Evolutionary conservation across 2,329 filamentous ascomycete genomes (phyloP), one percentile per base, ranked within the genome.

Genomic region (Apiospora arundinis): DNA sequence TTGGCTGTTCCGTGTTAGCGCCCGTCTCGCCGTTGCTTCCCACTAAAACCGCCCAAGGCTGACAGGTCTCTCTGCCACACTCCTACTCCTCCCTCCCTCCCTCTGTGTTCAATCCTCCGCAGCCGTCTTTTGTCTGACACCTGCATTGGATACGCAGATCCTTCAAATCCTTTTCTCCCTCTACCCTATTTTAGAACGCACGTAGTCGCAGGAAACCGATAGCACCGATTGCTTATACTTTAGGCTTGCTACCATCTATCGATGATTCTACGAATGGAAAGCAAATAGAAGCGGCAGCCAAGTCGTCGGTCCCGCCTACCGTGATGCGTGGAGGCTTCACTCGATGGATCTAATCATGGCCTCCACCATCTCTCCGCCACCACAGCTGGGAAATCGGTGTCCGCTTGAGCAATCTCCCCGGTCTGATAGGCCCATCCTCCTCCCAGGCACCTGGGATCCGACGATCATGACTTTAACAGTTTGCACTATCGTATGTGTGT

Each of bases 291-390:
- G 14, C 16, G 25, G 18, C 52, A 60, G 28, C 6, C 52, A 18
- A 37, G 18, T 63, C 56, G 32, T 28, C 23, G 49, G 49, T 63
- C 32, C 56, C 56, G 28, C 56, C 8, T 32, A 12, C 18, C 32
- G 4, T 63, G 56, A 18, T 14, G 45, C 32, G 4, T 63, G 56
- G 32, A 23, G 45, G 45, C 18, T 40, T 23, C 28, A 11, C 18
- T n/a, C 32, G 56, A 32, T 63, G 56, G 56, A 40, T 63, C 56
- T 63, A n/a, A 32, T 40, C 32, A 32, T 37, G 32, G 16, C 56
- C 56, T 63, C 56, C 56, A 63, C 56, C 56, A 63, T n/a, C 56
- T 63, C 56, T 63, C 56, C 56, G 56, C 56, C 56, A 40, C 18
- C 32, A 56, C 49, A 40, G 21, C 56, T 32, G 32, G 56, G 18